Percentiles rank a stretch among this genome's conserved stretches.
phyloP scores from a whole-genome alignment of 345 rosid genomes.

The Salix exigua region DNA sequence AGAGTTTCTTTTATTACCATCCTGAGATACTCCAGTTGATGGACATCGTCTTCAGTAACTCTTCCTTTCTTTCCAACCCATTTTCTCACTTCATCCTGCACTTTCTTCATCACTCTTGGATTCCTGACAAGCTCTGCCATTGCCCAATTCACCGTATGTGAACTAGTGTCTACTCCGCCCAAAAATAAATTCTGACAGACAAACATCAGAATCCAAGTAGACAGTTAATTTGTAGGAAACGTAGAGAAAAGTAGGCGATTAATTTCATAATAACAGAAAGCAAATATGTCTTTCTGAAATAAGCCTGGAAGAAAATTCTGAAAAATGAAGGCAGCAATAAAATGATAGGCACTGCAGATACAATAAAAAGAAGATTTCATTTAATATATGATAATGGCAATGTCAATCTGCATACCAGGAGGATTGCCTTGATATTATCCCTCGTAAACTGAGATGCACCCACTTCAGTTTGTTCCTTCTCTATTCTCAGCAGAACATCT shows the following conservation, averaged over 20 bases:
- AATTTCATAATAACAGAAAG: too few species aligned
- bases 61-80: background rate
- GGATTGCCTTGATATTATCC: constrained; percentile 24
- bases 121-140: constrained; percentile 50
- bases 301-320: too few species aligned
- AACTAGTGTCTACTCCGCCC: constrained; percentile 50
- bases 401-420: constrained; percentile 7
- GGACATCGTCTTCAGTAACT: constrained; percentile 19
- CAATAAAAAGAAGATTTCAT: too few species aligned
- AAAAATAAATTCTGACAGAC: constrained; percentile 16
- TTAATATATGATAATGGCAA: too few species aligned
- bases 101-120: constrained; percentile 55
- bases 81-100: constrained; percentile 39
- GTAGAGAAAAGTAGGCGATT: too few species aligned
- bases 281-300: too few species aligned
- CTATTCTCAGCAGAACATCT: constrained; percentile 23
- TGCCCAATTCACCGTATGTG: constrained; percentile 50
- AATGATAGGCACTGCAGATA: too few species aligned
- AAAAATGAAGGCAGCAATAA: too few species aligned
- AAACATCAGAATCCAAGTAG: background rate
- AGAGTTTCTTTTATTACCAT: constrained; percentile 47
- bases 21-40: constrained; percentile 37
- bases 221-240: too few species aligned
- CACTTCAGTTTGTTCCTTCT: constrained; percentile 4
- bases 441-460: constrained; percentile 3